Evolutionary conservation across 2,329 filamentous ascomycete species (phyloP), one percentile per base, ranked within the genome.

Genomic region (Nannizzia gypsea): DNA sequence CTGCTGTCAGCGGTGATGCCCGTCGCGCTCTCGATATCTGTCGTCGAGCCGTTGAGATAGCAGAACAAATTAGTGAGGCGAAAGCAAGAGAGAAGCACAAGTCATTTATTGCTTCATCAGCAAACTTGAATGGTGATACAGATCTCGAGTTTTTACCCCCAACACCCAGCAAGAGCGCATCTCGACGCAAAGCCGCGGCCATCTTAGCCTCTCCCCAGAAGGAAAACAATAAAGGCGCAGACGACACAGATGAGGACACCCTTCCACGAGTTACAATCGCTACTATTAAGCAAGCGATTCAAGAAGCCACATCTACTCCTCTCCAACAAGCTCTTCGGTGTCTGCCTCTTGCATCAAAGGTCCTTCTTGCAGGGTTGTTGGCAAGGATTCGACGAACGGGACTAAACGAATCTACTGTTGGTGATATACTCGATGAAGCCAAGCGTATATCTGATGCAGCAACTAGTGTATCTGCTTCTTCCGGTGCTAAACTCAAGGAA

Each of bases 21-120:
- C 82, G 93, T 60, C 84, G 93, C 64, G 93, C 91, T 1, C 80
- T 99, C 20, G 93, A 99, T 68, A 97, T 99, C 62, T 99, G 95
- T 72, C 84, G 93, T 31, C 84, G 93, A 64, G 93, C 93, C 1
- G 93, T 99, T 13, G 93, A 99, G 74, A 84, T 99, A 26, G 93
- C 92, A 31, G 93, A 99, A 73, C 81, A 87, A 56, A 87, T 92
- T 59, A 72, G 75, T 68, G 74, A 81, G 57, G 61, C 64, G 22
- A 62, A 66, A 46, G 42, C 48, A 3, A 62, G 52, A 17, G 44
- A 36, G 5, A 63, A 60, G 20, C 57, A 22, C n/a, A 28, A 58
- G 6, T 13, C 55, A 24, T 57, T 59, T 6, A 56, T 61, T 26
- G 22, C 13, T 46, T 52, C 46, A 13, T 65, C 66, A 15, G 57